Percentiles rank a stretch among this genome's conserved stretches.
phyloP scores from a whole-genome alignment of 805 yeast genomes.

The Ogataea philodendri region DNA sequence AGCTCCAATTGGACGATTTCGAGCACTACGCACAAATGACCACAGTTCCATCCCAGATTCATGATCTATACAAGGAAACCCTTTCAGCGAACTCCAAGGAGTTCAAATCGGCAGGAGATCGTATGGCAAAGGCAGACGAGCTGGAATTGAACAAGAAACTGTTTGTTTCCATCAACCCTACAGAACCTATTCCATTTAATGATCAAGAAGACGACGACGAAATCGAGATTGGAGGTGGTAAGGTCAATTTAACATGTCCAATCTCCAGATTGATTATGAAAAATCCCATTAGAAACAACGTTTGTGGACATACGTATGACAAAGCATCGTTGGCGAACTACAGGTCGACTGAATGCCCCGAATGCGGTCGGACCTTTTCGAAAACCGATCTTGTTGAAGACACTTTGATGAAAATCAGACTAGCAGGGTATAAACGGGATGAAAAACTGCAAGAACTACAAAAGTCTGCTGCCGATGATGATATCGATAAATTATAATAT shows the following conservation, averaged over 20 bases:
- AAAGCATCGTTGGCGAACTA: conserved; percentile 40
- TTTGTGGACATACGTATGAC: conserved; percentile 66
- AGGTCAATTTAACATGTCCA: conserved; percentile 66
- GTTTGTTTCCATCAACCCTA: conserved; percentile 57
- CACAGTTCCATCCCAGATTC: conserved; percentile 20
- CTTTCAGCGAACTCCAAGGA: conserved; percentile 5
- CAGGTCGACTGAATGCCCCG: conserved; percentile 51
- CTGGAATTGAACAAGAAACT: conserved; percentile 38
- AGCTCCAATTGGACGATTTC: conserved; percentile 26
- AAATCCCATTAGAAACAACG: conserved; percentile 52
- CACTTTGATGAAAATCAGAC: conserved; percentile 53
- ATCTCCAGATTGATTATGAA: conserved; percentile 51
- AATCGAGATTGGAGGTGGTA: conserved; percentile 66
- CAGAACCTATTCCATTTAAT: conserved; percentile 54
- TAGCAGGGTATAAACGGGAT: conserved; percentile 38
- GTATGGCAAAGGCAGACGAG: conserved; percentile 10
- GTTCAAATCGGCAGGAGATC: conserved; percentile 4
- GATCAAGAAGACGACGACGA: conserved; percentile 49
- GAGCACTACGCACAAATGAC: conserved; percentile 20
- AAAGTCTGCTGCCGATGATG: conserved; percentile 20
- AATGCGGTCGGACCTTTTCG: conserved; percentile 41
- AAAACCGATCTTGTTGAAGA: conserved; percentile 44
- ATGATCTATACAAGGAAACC: conserved; percentile 19
- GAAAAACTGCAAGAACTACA: conserved; percentile 17
- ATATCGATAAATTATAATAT: conserved; percentile 16